These are phyloP conservation scores for Phylloporus sp. DNA, from an alignment of 768 basidiomycete species.

Conservation along the genomic window DNA sequence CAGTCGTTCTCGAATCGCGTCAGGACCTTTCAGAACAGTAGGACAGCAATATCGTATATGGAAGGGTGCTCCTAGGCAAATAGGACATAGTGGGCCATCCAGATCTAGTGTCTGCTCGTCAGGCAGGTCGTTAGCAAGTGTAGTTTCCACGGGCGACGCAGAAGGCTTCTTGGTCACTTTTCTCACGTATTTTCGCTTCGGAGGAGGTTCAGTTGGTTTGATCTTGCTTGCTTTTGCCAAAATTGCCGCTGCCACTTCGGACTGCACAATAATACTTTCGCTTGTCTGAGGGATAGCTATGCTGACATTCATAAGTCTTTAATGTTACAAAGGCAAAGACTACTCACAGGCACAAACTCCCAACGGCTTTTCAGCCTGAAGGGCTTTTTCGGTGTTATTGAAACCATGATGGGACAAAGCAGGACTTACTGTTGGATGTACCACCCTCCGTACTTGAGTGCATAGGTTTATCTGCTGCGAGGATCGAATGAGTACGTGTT, in stretches of 20 bases:
- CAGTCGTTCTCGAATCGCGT: constrained; percentile 42
- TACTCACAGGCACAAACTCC: constrained; percentile 16
- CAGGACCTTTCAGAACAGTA: constrained; percentile 39
- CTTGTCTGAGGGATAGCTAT: constrained; percentile 18
- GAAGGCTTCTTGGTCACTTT: constrained; percentile 7
- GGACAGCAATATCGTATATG: constrained; percentile 51
- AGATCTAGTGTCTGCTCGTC: background rate
- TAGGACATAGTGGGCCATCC: constrained; percentile 32
- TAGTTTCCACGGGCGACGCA: background rate
- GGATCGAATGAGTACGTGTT: constrained; percentile 1
- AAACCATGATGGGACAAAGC: background rate
- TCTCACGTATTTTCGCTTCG: constrained; percentile 6
- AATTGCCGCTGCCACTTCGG: constrained; percentile 20
- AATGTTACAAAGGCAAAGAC: constrained; percentile 1
- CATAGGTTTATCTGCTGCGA: background rate
- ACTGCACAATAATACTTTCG: constrained; percentile 13
- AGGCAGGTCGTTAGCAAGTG: background rate
- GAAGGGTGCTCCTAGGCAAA: constrained; percentile 41
- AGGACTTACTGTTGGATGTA: constrained; percentile 9
- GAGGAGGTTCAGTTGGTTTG: constrained; percentile 4
- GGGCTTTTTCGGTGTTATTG: constrained; percentile 10
- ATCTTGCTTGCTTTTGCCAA: constrained; percentile 4
- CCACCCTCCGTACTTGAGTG: background rate
- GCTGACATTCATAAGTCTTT: constrained; percentile 20
- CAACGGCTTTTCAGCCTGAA: background rate